phyloP scores from a whole-genome alignment of 139 green algal genomes.

The Chlamydomonas sp. region DNA sequence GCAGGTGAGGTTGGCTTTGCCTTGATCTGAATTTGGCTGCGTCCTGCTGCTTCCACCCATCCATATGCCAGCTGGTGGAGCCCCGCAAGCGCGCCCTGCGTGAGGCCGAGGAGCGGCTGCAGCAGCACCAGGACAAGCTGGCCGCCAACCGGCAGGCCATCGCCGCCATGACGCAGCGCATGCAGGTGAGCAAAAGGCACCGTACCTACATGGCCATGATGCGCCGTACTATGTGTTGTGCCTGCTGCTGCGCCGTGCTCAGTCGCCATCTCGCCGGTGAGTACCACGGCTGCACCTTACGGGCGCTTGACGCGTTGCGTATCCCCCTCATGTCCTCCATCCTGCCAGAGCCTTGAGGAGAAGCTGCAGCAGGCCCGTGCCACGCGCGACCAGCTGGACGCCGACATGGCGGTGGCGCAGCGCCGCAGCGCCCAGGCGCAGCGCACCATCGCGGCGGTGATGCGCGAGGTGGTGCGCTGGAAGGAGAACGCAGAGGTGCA shows the following conservation, averaged over 20 bases:
- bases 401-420: constrained; percentile 41
- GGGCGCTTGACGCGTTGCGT: neutral
- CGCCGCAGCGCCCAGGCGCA: constrained; percentile 45
- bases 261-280: no score
- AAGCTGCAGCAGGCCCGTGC: constrained; percentile 30
- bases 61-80: constrained; percentile 56
- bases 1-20: neutral
- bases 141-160: constrained; percentile 24
- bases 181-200: constrained; percentile 4
- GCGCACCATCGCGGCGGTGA: constrained; percentile 39
- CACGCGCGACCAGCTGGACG: constrained; percentile 13
- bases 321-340: neutral
- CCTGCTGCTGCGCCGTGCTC: neutral
- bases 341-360: constrained; percentile 33
- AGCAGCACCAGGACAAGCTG: constrained; percentile 46
- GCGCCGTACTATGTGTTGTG: neutral
- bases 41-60: constrained; percentile 17
- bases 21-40: neutral
- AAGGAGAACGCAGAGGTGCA: constrained; percentile 20
- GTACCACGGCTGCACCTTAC: neutral
- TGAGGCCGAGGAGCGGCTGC: constrained; percentile 49
- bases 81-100: constrained; percentile 58
- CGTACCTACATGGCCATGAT: neutral
- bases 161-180: constrained; percentile 25
- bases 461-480: constrained; percentile 51